Evolutionary conservation across 2,329 filamentous ascomycete genomes (phyloP).

Genomic region (Sporothrix pseudoabietina): DNA sequence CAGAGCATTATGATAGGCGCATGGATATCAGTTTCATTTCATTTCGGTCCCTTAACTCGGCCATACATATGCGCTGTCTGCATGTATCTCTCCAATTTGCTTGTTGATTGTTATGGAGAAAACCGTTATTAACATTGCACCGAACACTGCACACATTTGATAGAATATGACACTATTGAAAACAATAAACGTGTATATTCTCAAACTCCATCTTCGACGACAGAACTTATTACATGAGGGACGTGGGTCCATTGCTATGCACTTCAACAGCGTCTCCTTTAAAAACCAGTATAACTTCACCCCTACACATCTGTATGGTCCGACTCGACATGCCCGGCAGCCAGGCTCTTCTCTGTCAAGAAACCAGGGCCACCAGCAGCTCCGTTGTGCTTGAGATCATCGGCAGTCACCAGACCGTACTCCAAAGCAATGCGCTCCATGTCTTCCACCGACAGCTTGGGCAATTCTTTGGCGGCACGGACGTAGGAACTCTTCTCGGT

Average conservation of each 20-base stretch:
- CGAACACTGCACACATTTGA: no score
- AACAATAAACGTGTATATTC: no score
- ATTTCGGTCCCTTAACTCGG: neutral
- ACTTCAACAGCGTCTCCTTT: no score
- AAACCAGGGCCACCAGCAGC: neutral
- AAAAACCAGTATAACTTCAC: no score
- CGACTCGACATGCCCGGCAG: neutral
- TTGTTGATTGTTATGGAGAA: no score
- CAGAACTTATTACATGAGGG: no score
- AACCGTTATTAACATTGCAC: no score
- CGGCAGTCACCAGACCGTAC: constrained; percentile 38
- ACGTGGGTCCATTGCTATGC: no score
- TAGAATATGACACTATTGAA: no score
- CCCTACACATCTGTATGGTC: neutral
- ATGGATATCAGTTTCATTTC: neutral
- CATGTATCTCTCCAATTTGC: no score
- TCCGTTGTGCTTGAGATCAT: neutral
- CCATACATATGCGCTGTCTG: neutral
- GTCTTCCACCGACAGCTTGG: constrained; percentile 54
- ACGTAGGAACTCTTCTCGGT: constrained; percentile 63
- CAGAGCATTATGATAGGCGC: neutral
- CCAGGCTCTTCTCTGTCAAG: neutral
- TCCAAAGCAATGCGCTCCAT: constrained; percentile 53
- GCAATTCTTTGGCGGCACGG: constrained; percentile 58
- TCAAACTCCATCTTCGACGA: no score